Evolutionary conservation across 495 filamentous ascomycete species (phyloP).

Genomic region (Neurospora intermedia): DNA sequence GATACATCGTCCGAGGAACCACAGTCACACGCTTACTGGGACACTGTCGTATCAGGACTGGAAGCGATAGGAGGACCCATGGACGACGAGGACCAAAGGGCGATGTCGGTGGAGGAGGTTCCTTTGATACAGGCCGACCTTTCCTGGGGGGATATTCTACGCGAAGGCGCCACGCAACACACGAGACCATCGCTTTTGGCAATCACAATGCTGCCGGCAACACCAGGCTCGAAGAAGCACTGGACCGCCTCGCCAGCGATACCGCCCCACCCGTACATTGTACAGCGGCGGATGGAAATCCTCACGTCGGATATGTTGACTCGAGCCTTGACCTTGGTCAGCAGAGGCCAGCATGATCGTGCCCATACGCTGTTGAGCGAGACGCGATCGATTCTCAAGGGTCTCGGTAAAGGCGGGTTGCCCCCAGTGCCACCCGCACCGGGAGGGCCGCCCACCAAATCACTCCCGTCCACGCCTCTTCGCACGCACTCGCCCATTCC

Average conservation of each 20-base stretch:
- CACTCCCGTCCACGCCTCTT: constrained; percentile 37
- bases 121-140: constrained; percentile 94
- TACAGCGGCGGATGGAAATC: constrained; percentile 95
- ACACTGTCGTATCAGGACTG: constrained; percentile 88
- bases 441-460: constrained; percentile 23
- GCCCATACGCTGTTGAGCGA: constrained; percentile 86
- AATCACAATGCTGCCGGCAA: constrained; percentile 92
- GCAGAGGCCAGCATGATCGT: constrained; percentile 83
- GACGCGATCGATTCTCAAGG: constrained; percentile 90
- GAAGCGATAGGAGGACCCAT: constrained; percentile 89
- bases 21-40: constrained; percentile 89
- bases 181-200: constrained; percentile 86
- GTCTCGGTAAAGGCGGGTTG: constrained; percentile 87
- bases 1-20: constrained; percentile 80
- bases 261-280: constrained; percentile 88
- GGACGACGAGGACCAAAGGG: constrained; percentile 77
- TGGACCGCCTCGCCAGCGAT: constrained; percentile 71
- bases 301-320: constrained; percentile 98
- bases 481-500: constrained; percentile 34
- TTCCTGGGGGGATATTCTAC: constrained; percentile 84
- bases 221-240: constrained; percentile 47
- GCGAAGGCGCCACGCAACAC: constrained; percentile 82
- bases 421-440: constrained; percentile 57
- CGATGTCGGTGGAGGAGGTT: constrained; percentile 84
- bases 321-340: constrained; percentile 80